Evolutionary conservation across 192 early-diverging fungal species (phyloP), one percentile per base, ranked within the genome.

Genomic region (Backusella westeae): DNA sequence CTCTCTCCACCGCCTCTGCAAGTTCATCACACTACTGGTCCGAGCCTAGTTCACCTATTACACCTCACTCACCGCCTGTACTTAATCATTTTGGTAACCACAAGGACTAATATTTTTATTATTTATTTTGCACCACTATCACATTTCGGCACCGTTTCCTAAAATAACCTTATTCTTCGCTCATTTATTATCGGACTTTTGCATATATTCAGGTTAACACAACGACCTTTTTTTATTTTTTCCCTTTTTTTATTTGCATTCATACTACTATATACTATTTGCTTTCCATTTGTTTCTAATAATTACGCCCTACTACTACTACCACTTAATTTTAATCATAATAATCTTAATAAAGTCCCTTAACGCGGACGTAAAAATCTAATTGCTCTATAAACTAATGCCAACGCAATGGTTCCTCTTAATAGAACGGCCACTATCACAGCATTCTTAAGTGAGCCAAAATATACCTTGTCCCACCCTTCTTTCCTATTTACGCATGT

Each of bases 381-480:
- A 63, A 63, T 14, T 0, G 12, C 9, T 63, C 29, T 63, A 63
- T 63, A 63, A 10, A 26, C 26, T 29, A 63, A 23, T 36, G 35
- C 35, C 67, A 68, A 7, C 29, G 67, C 35, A 19, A 68, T 34
- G 8, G 41, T 38, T 21, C 39, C 75, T 53, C 75, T 44, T 35
- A 70, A 49, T 52, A 76, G 2, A n/a, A 68, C 68, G 46, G 75
- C 75, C 26, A 70, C 15, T 23, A 69, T 69, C 3, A 76, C 34
- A 19, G 75, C 65, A 38, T 56, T 70, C 42, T 68, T 42, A 10
- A 76, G 56, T 15, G 75, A 68, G 7, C 67, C 21, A 59, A 70
- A 76, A 70, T 76, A 76, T 2, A 70, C 68, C 35, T 69, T 38
- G 67, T 41, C 36, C 42, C 69, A 36, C 75, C 69, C 42, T 8